These are phyloP conservation scores for Fusarium circinatum DNA, from an alignment of 2,329 filamentous ascomycete genomes.

Conservation along the genomic window DNA sequence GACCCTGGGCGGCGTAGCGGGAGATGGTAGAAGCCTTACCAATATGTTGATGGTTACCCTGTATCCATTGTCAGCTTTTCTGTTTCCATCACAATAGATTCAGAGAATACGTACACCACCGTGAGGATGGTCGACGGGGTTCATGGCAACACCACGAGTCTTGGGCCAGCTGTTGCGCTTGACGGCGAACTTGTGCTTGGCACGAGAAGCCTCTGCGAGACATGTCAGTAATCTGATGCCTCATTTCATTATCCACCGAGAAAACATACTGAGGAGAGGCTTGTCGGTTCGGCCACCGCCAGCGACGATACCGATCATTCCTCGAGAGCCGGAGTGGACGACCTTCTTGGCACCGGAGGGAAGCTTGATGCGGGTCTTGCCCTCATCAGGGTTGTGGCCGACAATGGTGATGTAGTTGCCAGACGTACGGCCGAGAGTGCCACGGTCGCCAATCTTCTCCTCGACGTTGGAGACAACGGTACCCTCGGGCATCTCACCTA, in stretches of 20 bases:
- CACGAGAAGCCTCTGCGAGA: slow-evolving; percentile 89
- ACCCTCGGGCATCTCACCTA: slow-evolving; percentile 96
- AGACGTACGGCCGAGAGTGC: slow-evolving; percentile 93
- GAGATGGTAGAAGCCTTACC: slow-evolving; percentile 99
- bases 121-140: slow-evolving; percentile 99
- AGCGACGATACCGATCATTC: slow-evolving; percentile 99
- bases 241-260: background rate
- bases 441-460: slow-evolving; percentile 98
- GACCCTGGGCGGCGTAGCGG: slow-evolving; percentile 95
- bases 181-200: slow-evolving; percentile 99
- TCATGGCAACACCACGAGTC: slow-evolving; percentile 99
- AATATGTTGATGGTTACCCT: slow-evolving; percentile 99
- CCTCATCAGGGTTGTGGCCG: slow-evolving; percentile 97
- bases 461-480: slow-evolving; percentile 99
- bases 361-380: slow-evolving; percentile 99
- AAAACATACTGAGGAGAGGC: slow-evolving; percentile 86
- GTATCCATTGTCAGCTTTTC: slow-evolving; percentile 56
- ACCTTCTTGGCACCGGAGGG: slow-evolving; percentile 99
- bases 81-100: background rate
- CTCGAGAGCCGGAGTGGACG: slow-evolving; percentile 88
- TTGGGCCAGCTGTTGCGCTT: slow-evolving; percentile 99
- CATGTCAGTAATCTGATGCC: slow-evolving; percentile 52
- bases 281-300: slow-evolving; percentile 99
- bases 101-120: slow-evolving; percentile 74
- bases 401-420: slow-evolving; percentile 99